These are phyloP conservation scores for Fragaria ananassa DNA, from an alignment of 306 rosid species.

Conservation along the genomic window DNA sequence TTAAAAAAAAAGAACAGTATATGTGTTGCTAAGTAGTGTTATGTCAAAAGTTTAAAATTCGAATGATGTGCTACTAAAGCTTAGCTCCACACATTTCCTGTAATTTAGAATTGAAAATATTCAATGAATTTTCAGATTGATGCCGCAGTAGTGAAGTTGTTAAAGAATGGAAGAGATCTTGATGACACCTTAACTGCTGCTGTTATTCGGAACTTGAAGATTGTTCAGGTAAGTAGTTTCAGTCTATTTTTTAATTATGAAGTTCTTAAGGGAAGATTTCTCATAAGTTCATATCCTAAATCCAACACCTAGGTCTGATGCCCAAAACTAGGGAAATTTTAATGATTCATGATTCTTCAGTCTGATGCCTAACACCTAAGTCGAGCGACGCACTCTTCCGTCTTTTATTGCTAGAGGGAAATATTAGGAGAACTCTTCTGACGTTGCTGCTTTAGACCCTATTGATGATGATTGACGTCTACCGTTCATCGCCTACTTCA, in stretches of 20 bases:
- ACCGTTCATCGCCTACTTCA: no score
- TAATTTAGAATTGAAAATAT: not conserved
- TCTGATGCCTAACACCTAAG: no score
- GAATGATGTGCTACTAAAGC: constrained; percentile 2
- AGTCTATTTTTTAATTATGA: constrained; percentile 13
- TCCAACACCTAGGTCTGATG: not conserved
- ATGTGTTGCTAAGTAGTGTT: not conserved
- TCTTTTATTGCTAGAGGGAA: no score
- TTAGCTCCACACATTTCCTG: not conserved
- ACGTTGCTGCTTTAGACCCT: no score
- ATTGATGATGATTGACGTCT: no score
- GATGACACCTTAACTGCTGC: constrained; percentile 69
- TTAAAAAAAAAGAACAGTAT: not conserved
- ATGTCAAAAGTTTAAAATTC: not conserved
- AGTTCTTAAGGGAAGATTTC: constrained; percentile 21
- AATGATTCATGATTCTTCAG: not conserved
- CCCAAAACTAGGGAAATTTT: not conserved
- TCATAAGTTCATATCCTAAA: not conserved
- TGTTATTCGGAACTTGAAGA: constrained; percentile 75
- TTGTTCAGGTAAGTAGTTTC: constrained; percentile 59
- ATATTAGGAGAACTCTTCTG: no score
- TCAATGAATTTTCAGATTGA: constrained; percentile 48
- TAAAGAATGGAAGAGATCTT: constrained; percentile 68
- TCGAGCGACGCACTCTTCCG: no score
- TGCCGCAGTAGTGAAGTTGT: constrained; percentile 50